Evolutionary conservation across 1,139 yeast genomes (phyloP).

Genomic region (Debaryomycetaceae sp.): DNA sequence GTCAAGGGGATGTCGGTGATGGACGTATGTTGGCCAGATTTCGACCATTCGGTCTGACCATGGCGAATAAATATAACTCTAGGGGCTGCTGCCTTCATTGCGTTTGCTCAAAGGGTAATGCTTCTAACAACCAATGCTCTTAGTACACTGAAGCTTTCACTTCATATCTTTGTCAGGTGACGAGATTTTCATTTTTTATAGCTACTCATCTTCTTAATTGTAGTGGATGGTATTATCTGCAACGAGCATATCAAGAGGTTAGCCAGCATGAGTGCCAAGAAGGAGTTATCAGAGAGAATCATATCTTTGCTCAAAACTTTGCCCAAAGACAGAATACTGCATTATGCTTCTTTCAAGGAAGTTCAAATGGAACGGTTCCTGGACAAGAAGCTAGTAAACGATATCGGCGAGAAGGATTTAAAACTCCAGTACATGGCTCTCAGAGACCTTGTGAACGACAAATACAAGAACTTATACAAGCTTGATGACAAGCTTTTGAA

Average conservation of each 20-base stretch:
- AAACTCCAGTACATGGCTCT: slow-evolving; percentile 59
- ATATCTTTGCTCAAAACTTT: slow-evolving; percentile 39
- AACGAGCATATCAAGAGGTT: neutral
- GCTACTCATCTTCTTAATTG: too few species aligned
- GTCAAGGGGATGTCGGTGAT: slow-evolving; percentile 78
- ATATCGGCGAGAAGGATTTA: slow-evolving; percentile 46
- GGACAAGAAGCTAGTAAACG: slow-evolving; percentile 18
- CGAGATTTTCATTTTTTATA: too few species aligned
- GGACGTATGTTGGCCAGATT: slow-evolving; percentile 88
- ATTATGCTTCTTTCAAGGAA: slow-evolving; percentile 65
- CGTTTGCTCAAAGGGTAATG: neutral
- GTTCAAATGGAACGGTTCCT: slow-evolving; percentile 55
- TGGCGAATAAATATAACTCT: slow-evolving; percentile 80
- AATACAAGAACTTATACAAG: slow-evolving; percentile 59
- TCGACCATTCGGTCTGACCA: slow-evolving; percentile 95
- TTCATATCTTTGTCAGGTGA: too few species aligned
- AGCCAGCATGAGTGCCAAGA: slow-evolving; percentile 1
- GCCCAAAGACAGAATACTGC: slow-evolving; percentile 66
- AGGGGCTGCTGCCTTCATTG: slow-evolving; percentile 48
- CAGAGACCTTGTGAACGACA: slow-evolving; percentile 56
- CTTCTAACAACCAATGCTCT: too few species aligned
- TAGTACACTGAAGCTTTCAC: too few species aligned
- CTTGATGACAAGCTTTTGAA: slow-evolving; percentile 61
- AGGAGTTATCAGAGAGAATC: slow-evolving; percentile 33
- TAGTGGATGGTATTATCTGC: neutral